Base-by-base conservation (phyloP, 805 yeast species). In the Candida stauntonica region DNA sequence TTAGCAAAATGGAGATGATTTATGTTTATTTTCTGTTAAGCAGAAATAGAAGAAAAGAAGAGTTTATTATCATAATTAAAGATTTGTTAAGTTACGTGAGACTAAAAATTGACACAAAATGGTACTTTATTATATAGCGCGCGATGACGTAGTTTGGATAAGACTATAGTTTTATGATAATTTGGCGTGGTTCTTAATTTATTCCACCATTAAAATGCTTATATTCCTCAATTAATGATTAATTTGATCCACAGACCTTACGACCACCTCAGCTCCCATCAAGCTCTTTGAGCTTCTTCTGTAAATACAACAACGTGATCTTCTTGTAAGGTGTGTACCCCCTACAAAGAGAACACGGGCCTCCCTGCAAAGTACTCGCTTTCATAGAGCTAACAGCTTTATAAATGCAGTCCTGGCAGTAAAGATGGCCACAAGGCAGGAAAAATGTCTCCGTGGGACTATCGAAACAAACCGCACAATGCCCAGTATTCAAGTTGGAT, bases 391-490 rank as follows among this genome's bases (percentile, higher is more conserved):
- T 60, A 45, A 65, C 44, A 26, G 68, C 55, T 70, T 71, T 44
- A 64, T 71, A 76, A 5, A 73, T 60, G 51, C 82, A 77, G 19
- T 68, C 69, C 5, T 68, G 62, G 48, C 83, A 77, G 48, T 69
- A 76, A 3, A 72, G 59, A 52, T 77, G 83, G 0, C 83, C 83
- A 57, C 83, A 77, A 0, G 73, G 71, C 4, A 76, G 63, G 14
- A 70, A 70, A 21, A 68, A 64, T 2, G 79, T 70, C 6, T 60
- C 48, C 13, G 62, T 67, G 3, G 79, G 76, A 5, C 70, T 64
- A 7, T 75, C 81, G 51, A 77, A 68, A 38, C 83, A 77, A 16
- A 77, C 70, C 0, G 79, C 77, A 51, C 83, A 76, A 26, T 40
- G 42, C 17, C 57, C 47, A 20, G 45, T 38, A 33, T 40, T 38